A percentile compares a stretch with the other conserved stretches of the same genome.
These are phyloP conservation scores for Pseudocercospora cruenta DNA, from an alignment of 2,329 filamentous ascomycete species.

Conservation along the genomic window DNA sequence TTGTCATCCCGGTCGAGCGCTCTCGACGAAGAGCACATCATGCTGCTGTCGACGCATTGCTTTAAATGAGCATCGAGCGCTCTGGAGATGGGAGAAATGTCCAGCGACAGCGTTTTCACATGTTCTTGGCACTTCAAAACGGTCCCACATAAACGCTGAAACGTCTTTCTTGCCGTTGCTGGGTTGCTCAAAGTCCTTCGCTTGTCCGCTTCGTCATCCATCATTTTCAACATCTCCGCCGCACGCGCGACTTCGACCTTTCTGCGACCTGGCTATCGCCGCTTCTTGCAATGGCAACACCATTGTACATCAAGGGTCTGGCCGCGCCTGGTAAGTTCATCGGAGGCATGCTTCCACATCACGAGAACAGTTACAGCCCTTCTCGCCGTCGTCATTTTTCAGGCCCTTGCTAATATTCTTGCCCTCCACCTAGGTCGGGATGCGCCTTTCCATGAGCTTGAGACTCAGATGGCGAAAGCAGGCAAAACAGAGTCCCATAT, in stretches of 20 bases:
- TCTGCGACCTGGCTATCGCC: no score
- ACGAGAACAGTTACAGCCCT: neutral
- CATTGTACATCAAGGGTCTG: conserved; percentile 2
- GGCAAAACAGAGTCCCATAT: neutral
- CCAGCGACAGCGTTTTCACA: neutral
- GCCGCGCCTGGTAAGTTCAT: neutral
- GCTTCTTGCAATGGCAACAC: neutral
- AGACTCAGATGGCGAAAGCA: neutral
- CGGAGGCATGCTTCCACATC: neutral
- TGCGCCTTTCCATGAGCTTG: conserved; percentile 3
- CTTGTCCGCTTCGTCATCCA: no score
- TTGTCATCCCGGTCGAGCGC: neutral
- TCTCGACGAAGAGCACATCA: neutral
- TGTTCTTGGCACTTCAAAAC: neutral
- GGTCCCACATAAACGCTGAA: neutral
- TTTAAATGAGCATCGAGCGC: neutral
- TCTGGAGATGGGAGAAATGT: neutral
- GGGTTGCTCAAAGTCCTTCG: neutral
- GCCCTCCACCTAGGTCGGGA: conserved; percentile 2
- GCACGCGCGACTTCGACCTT: no score
- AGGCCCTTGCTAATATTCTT: neutral
- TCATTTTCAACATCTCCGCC: no score
- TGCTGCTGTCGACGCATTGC: neutral
- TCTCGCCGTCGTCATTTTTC: neutral
- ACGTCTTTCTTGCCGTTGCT: neutral